phyloP scores from a whole-genome alignment of 2,329 filamentous ascomycete species.

The Colletotrichum ledebouriae region DNA sequence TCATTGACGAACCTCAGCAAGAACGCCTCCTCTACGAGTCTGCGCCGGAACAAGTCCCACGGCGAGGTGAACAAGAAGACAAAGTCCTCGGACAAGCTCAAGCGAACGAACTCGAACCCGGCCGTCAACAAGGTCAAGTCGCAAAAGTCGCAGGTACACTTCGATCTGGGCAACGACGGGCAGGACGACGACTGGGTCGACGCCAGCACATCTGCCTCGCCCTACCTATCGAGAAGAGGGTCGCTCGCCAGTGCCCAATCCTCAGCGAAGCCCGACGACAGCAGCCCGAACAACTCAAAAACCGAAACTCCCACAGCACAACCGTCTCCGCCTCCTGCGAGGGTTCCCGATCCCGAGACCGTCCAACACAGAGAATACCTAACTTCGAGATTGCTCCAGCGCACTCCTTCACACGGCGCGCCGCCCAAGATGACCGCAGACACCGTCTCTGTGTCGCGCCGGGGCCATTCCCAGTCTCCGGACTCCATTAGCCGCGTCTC shows the following conservation, averaged over 20 bases:
- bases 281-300: slow-evolving; percentile 46
- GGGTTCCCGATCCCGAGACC: slow-evolving; percentile 56
- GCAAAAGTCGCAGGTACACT: slow-evolving; percentile 69
- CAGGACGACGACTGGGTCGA: slow-evolving; percentile 76
- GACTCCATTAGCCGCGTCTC: slow-evolving; percentile 56
- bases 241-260: slow-evolving; percentile 58
- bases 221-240: slow-evolving; percentile 64
- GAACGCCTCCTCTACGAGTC: slow-evolving; percentile 66
- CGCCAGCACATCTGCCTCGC: slow-evolving; percentile 73
- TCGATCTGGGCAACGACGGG: slow-evolving; percentile 70
- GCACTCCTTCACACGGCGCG: slow-evolving; percentile 71
- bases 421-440: slow-evolving; percentile 76
- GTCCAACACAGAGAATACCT: slow-evolving; percentile 73
- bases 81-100: slow-evolving; percentile 66
- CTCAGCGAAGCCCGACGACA: slow-evolving; percentile 56
- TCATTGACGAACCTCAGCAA: slow-evolving; percentile 63
- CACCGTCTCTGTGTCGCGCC: slow-evolving; percentile 61
- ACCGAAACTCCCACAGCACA: slow-evolving; percentile 44
- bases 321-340: slow-evolving; percentile 40
- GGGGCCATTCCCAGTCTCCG: slow-evolving; percentile 49
- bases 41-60: slow-evolving; percentile 73
- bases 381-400: slow-evolving; percentile 75
- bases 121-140: slow-evolving; percentile 59
- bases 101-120: slow-evolving; percentile 66
- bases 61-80: slow-evolving; percentile 66